Base-by-base conservation (phyloP, 805 yeast species). In the Candida nitratophila region DNA sequence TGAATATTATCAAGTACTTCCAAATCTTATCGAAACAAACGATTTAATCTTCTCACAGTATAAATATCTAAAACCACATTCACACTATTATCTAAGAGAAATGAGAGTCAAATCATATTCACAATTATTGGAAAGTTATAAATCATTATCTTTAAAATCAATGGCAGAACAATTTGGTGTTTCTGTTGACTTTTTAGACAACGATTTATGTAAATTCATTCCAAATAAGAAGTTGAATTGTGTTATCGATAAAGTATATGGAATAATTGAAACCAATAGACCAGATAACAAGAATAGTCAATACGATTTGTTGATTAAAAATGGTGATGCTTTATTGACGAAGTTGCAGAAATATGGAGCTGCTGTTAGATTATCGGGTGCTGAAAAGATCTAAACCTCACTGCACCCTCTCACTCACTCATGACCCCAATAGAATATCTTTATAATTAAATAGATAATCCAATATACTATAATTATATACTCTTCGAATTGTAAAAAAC, bases 331-430 rank as follows among this genome's bases (percentile, higher is more conserved):
- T 2, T 72, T 93, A 56, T 77, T 93, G 61, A 91, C 99, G 16
- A 93, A 91, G 64, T 74, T 93, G 59, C 99, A 93, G 64, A 93
- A 90, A 64, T 93, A 91, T 56, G 96, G 96, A 39, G 96, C 98
- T 38, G 96, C 97, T 20, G 98, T 93, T 41, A 86, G 95, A 63
- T 75, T 93, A 56, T 84, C 95, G 59, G 97, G 98, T 40, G 86
- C 96, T 24, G 96, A 89, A 60, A 74, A 80, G 53, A 80, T 76
- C 38, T 61, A 50, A 50, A 24, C 27, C 10, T n/a, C n/a, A n/a
- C n/a, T n/a, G n/a, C n/a, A n/a, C n/a, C n/a, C n/a, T n/a, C n/a
- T n/a, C n/a, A n/a, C n/a, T n/a, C n/a, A n/a, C n/a, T n/a, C n/a
- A n/a, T 24, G 27, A 24, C 27, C 6, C 10, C 5, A 31, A 17